Evolutionary conservation across 83 land plant genomes (phyloP).

Genomic region (Picea mariana): DNA sequence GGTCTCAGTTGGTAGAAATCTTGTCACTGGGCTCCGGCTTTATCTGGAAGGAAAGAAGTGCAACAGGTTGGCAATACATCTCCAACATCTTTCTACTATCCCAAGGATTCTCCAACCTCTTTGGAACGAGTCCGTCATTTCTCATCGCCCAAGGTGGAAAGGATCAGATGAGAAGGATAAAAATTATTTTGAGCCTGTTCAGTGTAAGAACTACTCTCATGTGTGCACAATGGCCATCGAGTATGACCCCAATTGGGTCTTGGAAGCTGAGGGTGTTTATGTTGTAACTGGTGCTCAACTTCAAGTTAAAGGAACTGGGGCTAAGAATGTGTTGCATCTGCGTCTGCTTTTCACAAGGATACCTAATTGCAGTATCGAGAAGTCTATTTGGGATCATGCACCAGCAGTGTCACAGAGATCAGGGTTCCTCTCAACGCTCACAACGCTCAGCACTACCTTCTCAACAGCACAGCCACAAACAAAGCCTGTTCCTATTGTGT

Average conservation of each 20-base stretch:
- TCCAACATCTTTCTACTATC: slow-evolving; percentile 69
- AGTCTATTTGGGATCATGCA: slow-evolving; percentile 66
- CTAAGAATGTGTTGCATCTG: slow-evolving; percentile 75
- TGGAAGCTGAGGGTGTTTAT: slow-evolving; percentile 51
- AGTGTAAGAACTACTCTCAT: slow-evolving; percentile 71
- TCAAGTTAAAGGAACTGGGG: slow-evolving; percentile 42
- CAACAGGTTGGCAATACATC: slow-evolving; percentile 82
- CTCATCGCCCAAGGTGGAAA: slow-evolving; percentile 42
- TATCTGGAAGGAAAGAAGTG: slow-evolving; percentile 81
- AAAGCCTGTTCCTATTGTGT: slow-evolving; percentile 20
- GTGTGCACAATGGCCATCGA: slow-evolving; percentile 79
- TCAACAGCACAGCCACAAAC: slow-evolving; percentile 12
- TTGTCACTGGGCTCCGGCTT: slow-evolving; percentile 89
- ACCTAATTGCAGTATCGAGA: slow-evolving; percentile 38
- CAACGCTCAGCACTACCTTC: slow-evolving; percentile 18
- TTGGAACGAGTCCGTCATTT: slow-evolving; percentile 25
- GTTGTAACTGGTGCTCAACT: slow-evolving; percentile 95
- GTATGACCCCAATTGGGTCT: slow-evolving; percentile 52
- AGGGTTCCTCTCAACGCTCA: slow-evolving; percentile 57
- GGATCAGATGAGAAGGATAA: slow-evolving; percentile 62
- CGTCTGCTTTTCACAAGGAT: slow-evolving; percentile 62
- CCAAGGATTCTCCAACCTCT: slow-evolving; percentile 56
- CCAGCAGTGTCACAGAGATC: slow-evolving; percentile 52
- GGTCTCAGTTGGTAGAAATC: slow-evolving; percentile 72
- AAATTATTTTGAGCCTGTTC: slow-evolving; percentile 62